Conservation (phyloP, 2,329 filamentous ascomycete genomes). For the Epichloe glyceriae region DNA sequence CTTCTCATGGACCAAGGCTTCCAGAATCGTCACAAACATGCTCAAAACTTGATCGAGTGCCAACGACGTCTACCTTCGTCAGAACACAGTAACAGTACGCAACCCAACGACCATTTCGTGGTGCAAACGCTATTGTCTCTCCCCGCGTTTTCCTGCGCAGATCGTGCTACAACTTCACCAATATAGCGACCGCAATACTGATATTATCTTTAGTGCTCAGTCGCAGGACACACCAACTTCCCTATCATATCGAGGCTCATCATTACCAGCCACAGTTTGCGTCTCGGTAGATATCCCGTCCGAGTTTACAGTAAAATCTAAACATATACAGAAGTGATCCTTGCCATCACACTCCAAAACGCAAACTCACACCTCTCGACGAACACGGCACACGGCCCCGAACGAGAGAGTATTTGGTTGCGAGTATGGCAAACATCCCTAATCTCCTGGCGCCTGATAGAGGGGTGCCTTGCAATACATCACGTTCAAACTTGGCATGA, state of each 20-base stretch:
- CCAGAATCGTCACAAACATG: conserved; percentile 8
- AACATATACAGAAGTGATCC: too few relatives aligned
- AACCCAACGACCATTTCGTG: neutral
- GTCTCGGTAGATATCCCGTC: too few relatives aligned
- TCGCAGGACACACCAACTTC: too few relatives aligned
- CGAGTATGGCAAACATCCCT: conserved; percentile 9
- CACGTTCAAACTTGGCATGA: conserved; percentile 33
- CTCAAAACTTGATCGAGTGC: neutral
- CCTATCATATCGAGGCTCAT: too few relatives aligned
- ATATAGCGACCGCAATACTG: too few relatives aligned
- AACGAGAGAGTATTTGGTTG: neutral
- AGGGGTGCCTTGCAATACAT: conserved; percentile 10
- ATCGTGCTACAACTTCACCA: neutral
- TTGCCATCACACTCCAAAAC: too few relatives aligned
- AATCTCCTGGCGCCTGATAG: conserved; percentile 15
- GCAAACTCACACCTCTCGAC: too few relatives aligned
- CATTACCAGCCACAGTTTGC: too few relatives aligned
- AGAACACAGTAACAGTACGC: neutral
- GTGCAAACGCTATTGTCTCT: neutral
- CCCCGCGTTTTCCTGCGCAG: neutral
- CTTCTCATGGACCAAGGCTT: conserved; percentile 9
- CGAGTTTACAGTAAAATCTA: too few relatives aligned
- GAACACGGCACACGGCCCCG: too few relatives aligned
- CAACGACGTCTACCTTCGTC: neutral
- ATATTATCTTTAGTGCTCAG: too few relatives aligned